Conservation (phyloP, 495 filamentous ascomycete species). For the Alectoria sarmentosa region DNA sequence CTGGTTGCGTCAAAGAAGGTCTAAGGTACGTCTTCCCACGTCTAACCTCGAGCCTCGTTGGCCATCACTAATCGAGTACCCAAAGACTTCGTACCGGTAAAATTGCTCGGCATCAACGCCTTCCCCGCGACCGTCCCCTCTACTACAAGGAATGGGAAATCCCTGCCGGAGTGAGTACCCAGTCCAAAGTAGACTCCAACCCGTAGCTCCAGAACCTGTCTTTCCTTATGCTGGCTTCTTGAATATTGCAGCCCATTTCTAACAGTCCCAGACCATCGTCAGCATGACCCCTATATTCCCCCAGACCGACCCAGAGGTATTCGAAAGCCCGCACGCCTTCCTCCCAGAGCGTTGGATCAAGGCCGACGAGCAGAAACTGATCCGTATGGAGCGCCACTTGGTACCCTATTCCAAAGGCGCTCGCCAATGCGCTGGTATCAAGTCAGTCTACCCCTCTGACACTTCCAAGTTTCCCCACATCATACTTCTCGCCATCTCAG, state of each 20-base stretch:
- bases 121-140: slow-evolving; percentile 16
- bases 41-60: no score
- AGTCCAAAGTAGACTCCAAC: slow-evolving; percentile 3
- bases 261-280: slow-evolving; percentile 34
- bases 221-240: neutral
- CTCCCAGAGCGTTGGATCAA: slow-evolving; percentile 40
- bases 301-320: slow-evolving; percentile 29
- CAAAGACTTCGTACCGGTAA: slow-evolving; percentile 21
- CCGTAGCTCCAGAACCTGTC: neutral
- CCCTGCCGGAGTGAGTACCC: slow-evolving; percentile 24
- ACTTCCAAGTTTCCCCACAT: neutral
- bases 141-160: slow-evolving; percentile 23
- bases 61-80: no score
- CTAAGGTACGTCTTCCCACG: slow-evolving; percentile 15
- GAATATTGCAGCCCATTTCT: neutral
- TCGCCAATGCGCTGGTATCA: slow-evolving; percentile 23
- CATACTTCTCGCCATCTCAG: neutral
- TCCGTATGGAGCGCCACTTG: slow-evolving; percentile 20
- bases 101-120: slow-evolving; percentile 36
- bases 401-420: slow-evolving; percentile 24
- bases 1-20: slow-evolving; percentile 19
- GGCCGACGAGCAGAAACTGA: slow-evolving; percentile 12
- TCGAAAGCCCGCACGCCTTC: slow-evolving; percentile 35
- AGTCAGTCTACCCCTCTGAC: neutral
- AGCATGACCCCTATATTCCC: slow-evolving; percentile 35